These are phyloP conservation scores for Babesia sp. DNA, from an alignment of 169 alveolate species.

Conservation along the genomic window DNA sequence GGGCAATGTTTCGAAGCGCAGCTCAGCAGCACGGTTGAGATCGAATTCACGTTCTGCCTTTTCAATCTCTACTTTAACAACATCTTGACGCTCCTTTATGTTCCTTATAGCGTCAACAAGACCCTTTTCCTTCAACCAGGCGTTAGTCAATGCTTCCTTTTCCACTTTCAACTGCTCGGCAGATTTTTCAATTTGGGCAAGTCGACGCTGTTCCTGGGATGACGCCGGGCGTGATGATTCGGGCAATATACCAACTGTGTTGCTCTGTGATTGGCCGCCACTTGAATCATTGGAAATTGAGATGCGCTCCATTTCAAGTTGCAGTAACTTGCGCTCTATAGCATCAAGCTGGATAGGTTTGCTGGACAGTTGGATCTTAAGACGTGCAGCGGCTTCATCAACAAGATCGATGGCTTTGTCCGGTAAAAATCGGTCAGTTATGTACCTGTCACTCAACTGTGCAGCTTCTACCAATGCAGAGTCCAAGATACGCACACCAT, in stretches of 20 bases:
- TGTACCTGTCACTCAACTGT: slow-evolving; percentile 79
- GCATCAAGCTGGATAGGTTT: slow-evolving; percentile 83
- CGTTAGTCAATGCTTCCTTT: slow-evolving; percentile 63
- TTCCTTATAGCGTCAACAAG: slow-evolving; percentile 79
- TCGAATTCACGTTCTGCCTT: slow-evolving; percentile 83
- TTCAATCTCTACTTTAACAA: slow-evolving; percentile 81
- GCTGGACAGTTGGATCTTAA: slow-evolving; percentile 80
- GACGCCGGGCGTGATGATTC: slow-evolving; percentile 10
- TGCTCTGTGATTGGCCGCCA: neutral
- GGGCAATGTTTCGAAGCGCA: slow-evolving; percentile 84
- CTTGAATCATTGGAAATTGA: slow-evolving; percentile 63
- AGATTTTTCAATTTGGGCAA: slow-evolving; percentile 62
- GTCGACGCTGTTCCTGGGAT: slow-evolving; percentile 46
- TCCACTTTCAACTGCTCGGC: slow-evolving; percentile 62
- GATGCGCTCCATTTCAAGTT: slow-evolving; percentile 83
- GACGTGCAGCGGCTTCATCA: slow-evolving; percentile 87
- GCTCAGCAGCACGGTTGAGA: slow-evolving; percentile 86
- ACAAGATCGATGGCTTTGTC: slow-evolving; percentile 85
- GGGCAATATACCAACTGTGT: slow-evolving; percentile 18
- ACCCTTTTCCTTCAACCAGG: slow-evolving; percentile 79
- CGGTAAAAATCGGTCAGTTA: slow-evolving; percentile 78
- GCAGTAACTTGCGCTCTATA: slow-evolving; percentile 79
- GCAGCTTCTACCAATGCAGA: slow-evolving; percentile 87
- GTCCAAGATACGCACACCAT: slow-evolving; percentile 86
- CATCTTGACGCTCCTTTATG: slow-evolving; percentile 79